These are phyloP conservation scores for Dactylonectria estremocensis DNA, from an alignment of 2,329 filamentous ascomycete species.

Conservation along the genomic window DNA sequence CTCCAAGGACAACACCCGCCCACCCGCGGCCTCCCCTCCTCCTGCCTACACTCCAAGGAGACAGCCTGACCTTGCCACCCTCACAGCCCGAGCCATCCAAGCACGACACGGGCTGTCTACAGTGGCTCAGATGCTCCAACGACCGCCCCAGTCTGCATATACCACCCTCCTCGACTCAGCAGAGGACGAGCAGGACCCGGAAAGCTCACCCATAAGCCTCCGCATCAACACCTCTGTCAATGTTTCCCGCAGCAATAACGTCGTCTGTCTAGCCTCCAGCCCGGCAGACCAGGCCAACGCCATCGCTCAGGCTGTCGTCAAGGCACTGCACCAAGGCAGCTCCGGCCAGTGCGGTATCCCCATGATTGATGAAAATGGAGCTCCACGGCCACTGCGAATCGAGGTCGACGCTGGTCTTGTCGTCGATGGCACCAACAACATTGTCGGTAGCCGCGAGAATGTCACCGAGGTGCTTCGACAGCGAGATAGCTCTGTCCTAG, in stretches of 20 bases:
- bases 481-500: conserved; percentile 24
- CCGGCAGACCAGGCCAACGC: conserved; percentile 58
- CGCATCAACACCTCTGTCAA: conserved; percentile 64
- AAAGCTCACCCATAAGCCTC: conserved; percentile 60
- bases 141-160: conserved; percentile 10
- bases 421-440: conserved; percentile 61
- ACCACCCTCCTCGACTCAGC: conserved; percentile 22
- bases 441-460: conserved; percentile 56
- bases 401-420: conserved; percentile 63
- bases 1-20: conserved; percentile 41
- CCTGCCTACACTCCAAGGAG: conserved; percentile 51
- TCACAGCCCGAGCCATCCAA: conserved; percentile 38
- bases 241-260: conserved; percentile 65
- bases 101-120: conserved; percentile 27
- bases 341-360: conserved; percentile 58
- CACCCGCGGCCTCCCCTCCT: conserved; percentile 41
- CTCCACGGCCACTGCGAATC: conserved; percentile 58
- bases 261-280: conserved; percentile 60
- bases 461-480: conserved; percentile 49
- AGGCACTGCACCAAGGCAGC: conserved; percentile 61
- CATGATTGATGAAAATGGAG: conserved; percentile 63
- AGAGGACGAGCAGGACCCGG: conserved; percentile 40
- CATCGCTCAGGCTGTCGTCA: conserved; percentile 62
- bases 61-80: conserved; percentile 31
- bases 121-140: conserved; percentile 21